Conservation (phyloP, 2,329 filamentous ascomycete genomes). For the Penicillium psychrosexuale region DNA sequence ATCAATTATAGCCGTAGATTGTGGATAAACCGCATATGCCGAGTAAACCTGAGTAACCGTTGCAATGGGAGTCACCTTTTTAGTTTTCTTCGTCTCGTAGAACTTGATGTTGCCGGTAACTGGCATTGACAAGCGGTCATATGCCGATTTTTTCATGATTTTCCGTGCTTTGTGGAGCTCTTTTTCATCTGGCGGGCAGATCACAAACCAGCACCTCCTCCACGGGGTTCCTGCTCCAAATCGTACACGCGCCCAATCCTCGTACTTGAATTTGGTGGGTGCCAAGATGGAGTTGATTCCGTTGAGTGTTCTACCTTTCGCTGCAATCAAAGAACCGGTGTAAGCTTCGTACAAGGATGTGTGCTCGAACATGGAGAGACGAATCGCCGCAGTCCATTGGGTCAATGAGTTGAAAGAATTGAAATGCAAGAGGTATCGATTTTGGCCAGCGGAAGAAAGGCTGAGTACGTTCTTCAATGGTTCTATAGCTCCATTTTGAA, state of each 20-base stretch:
- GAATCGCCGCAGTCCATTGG: conserved; percentile 94
- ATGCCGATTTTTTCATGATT: conserved; percentile 71
- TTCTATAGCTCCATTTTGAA: conserved; percentile 70
- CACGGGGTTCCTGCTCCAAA: conserved; percentile 96
- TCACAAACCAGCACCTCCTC: conserved; percentile 95
- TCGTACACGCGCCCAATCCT: conserved; percentile 91
- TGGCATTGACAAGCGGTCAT: conserved; percentile 68
- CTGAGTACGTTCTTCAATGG: conserved; percentile 92
- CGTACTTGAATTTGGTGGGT: conserved; percentile 68
- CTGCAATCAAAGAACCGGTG: conserved; percentile 90
- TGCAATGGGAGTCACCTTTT: conserved; percentile 85
- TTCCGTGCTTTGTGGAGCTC: conserved; percentile 82
- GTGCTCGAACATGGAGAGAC: conserved; percentile 91
- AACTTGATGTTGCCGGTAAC: conserved; percentile 91
- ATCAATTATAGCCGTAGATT: conserved; percentile 89
- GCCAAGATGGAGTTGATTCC: conserved; percentile 90
- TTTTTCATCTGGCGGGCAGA: conserved; percentile 90
- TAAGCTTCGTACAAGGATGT: conserved; percentile 92
- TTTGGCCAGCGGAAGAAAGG: conserved; percentile 90
- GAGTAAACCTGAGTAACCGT: conserved; percentile 88
- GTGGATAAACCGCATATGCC: conserved; percentile 92
- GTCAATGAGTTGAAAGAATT: conserved; percentile 89
- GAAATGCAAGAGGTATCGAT: conserved; percentile 93
- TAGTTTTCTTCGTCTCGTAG: conserved; percentile 90
- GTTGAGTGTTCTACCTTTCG: conserved; percentile 85